phyloP scores from a whole-genome alignment of 2,329 filamentous ascomycete species.

The Amesomyces nigricolor region DNA sequence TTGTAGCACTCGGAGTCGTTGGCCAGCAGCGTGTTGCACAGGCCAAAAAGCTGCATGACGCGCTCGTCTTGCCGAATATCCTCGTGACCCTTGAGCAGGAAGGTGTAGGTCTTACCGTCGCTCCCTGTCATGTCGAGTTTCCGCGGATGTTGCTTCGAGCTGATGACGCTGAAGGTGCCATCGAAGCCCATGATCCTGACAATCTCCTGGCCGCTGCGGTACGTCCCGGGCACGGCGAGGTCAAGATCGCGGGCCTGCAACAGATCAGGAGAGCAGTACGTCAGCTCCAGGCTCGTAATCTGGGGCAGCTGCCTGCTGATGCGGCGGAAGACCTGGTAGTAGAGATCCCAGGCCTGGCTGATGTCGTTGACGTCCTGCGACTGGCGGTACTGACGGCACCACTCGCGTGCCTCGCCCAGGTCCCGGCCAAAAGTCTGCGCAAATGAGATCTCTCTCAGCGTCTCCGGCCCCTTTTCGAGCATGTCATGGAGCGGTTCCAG shows the following conservation, averaged over 20 bases:
- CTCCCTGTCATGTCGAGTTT: conserved; percentile 85
- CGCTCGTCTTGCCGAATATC: conserved; percentile 98
- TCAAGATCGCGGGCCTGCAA: conserved; percentile 81
- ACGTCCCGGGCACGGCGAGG: conserved; percentile 92
- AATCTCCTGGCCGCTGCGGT: conserved; percentile 70
- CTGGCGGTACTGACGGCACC: conserved; percentile 85
- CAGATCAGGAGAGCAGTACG: conserved; percentile 93
- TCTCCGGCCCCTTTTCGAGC: conserved; percentile 86
- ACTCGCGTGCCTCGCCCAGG: conserved; percentile 88
- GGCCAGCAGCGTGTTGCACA: conserved; percentile 90
- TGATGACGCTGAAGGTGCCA: conserved; percentile 83
- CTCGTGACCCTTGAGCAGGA: conserved; percentile 96
- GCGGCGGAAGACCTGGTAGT: conserved; percentile 96
- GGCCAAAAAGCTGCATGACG: conserved; percentile 97
- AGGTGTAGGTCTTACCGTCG: conserved; percentile 82
- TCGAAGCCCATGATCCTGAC: conserved; percentile 88
- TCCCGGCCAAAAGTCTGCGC: conserved; percentile 96
- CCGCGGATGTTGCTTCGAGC: conserved; percentile 90
- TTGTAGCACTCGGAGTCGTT: conserved; percentile 97
- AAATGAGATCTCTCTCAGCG: conserved; percentile 91
- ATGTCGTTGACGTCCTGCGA: conserved; percentile 90
- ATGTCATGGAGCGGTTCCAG: conserved; percentile 87
- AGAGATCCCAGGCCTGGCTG: conserved; percentile 98
- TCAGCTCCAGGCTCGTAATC: conserved; percentile 84
- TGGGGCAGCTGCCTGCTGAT: conserved; percentile 92